These are phyloP conservation scores for Takakia lepidozioides DNA, from an alignment of 225 moss, liverwort and hornwort genomes.

Conservation along the genomic window DNA sequence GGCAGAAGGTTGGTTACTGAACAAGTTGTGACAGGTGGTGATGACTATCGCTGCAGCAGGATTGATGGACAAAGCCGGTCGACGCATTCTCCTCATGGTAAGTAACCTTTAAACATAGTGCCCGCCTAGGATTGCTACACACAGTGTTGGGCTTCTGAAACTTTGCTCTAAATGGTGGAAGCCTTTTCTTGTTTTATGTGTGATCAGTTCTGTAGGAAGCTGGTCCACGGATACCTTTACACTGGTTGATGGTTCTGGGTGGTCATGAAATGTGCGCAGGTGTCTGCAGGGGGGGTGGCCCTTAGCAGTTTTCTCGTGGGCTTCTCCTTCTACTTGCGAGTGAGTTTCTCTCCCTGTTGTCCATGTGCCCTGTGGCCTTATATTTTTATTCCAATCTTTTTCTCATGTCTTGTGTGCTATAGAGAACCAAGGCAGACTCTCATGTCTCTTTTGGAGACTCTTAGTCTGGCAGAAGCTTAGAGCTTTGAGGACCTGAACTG, in stretches of 20 bases:
- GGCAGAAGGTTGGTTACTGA: too few relatives aligned
- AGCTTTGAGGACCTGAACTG: too few relatives aligned
- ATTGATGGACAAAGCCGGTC: slow-evolving; percentile 82
- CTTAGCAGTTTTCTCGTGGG: slow-evolving; percentile 71
- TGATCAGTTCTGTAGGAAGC: background rate
- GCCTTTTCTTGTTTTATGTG: background rate
- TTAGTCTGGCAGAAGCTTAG: too few relatives aligned
- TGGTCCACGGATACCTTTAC: too few relatives aligned
- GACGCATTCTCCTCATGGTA: slow-evolving; percentile 85
- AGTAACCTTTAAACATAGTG: background rate
- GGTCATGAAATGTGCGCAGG: too few relatives aligned
- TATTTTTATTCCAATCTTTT: background rate
- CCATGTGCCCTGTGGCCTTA: background rate
- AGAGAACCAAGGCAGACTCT: too few relatives aligned
- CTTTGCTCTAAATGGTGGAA: too few relatives aligned
- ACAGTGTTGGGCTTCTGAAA: background rate
- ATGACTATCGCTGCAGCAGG: slow-evolving; percentile 71
- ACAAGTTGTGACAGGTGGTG: slow-evolving; percentile 55
- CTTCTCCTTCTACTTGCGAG: slow-evolving; percentile 75
- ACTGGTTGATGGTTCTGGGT: too few relatives aligned
- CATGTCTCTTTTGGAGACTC: too few relatives aligned
- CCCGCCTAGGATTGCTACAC: background rate
- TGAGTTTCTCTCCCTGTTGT: slow-evolving; percentile 16
- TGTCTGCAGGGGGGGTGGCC: slow-evolving; percentile 76
- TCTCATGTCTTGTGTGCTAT: too few relatives aligned